Base-by-base conservation (phyloP, 2,329 filamentous ascomycete genomes). In the Lachnellula suecica region DNA sequence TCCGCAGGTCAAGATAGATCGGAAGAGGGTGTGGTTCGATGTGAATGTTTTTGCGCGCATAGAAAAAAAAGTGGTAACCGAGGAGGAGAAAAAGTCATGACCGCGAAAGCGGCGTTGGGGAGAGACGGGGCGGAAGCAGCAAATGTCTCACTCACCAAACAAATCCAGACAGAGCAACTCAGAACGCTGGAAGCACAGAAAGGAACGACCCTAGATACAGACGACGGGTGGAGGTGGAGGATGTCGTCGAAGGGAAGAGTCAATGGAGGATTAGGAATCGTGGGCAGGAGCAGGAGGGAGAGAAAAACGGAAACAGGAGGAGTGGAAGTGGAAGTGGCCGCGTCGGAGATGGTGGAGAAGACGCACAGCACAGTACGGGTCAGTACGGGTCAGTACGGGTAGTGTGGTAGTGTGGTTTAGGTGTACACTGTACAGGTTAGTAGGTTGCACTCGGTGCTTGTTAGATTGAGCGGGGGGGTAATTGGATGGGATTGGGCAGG, bases 71-170 rank as follows among this genome's bases (percentile, higher is more conserved):
- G 47, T 38, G 22, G 48, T 57, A 60, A 47, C 55, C 61, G 61
- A 60, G 59, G 56, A 57, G 44, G n/a, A n/a, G 44, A 60, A 60
- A 57, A 56, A 57, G 41, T 57, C 43, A 40, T 47, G 56, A 50
- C 48, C 15, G 31, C 25, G 34, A 60, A 54, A 47, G 53, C 42
- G 53, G 56, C 43, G 41, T 23, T 15, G 42, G 17, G 53, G 10
- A 42, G 53, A 41, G 41, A 44, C 45, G 46, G 53, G 38, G 43
- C 48, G 44, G 49, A 52, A 47, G 56, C 44, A 47, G 37, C 23
- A 17, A 25, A 15, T 52, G 44, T 53, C 51, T 58, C 25, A 60
- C 60, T 59, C 49, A 63, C 60, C 61, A 59, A 62, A 58, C 57
- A 49, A 59, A 51, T 31, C 34, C 47, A 47, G 55, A 57, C 44